Evolutionary conservation across 1,284 basidiomycete genomes (phyloP), one percentile per base, ranked within the genome.

Genomic region (Athelia psychrophila): DNA sequence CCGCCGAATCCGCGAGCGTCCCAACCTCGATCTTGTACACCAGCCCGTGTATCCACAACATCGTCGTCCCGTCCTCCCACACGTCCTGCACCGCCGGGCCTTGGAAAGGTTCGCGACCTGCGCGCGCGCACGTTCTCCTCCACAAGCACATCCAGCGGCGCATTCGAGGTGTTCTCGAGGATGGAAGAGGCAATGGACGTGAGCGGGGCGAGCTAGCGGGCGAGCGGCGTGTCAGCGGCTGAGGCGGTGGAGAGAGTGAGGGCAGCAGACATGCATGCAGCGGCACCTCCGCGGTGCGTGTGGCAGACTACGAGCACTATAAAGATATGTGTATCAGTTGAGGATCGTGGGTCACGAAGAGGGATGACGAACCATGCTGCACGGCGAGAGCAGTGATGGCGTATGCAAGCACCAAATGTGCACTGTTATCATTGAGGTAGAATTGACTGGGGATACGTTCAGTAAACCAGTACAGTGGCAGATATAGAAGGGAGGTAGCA

Each of bases 281-380:
- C 74, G 22, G 84, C 86, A 55, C 91, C 93, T 53, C 91, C 93
- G 63, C 92, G 94, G 56, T 81, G 74, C 6, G 86, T 86, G 68
- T 94, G 93, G 36, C 91, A 92, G 22, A 87, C 88, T 55, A 95
- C 74, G 53, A 92, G 76, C 56, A 95, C 88, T 90, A 64, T 51
- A 51, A 40, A 51, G 45, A 54, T 5, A 30, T 30, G 13, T n/a
- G 27, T 13, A 46, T 42, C 8, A 38, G 51, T 51, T 55, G 51
- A 50, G 59, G 51, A 52, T 55, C 47, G 52, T 57, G 3, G 49
- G 47, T 47, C 42, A 52, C 44, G 50, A 59, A 49, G 40, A 59
- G 78, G 45, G 13, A 23, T 47, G 16, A 20, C 78, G 64, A 63
- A 93, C 91, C 82, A 72, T 98, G 89, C 68, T 91, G 79, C 40